Percentiles rank a stretch among this genome's conserved stretches.
phyloP scores from a whole-genome alignment of 179 eudicot genomes.

The Carnegiea gigantea region DNA sequence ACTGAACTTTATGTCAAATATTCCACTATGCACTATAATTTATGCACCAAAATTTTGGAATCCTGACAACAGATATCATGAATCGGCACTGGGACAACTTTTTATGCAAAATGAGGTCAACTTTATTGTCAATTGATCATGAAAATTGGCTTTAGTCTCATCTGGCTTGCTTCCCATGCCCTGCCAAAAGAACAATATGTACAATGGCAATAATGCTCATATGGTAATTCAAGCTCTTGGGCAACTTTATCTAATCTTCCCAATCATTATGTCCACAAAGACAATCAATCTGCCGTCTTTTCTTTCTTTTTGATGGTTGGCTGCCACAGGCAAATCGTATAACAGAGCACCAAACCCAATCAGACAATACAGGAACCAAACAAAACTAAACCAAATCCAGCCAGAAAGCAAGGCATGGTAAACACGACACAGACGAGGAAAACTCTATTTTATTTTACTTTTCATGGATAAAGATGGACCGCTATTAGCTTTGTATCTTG shows the following conservation, averaged over 20 bases:
- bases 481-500: no score
- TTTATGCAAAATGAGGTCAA: not conserved
- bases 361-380: no score
- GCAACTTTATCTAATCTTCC: not conserved
- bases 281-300: not conserved
- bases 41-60: constrained; percentile 3
- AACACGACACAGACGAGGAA: no score
- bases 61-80: not conserved
- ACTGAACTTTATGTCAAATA: not conserved
- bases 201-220: constrained; percentile 24
- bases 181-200: constrained; percentile 16
- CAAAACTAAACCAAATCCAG: no score
- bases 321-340: no score
- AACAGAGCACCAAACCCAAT: no score
- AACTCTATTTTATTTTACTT: no score
- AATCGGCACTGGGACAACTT: not conserved
- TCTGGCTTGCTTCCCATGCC: constrained; percentile 16
- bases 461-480: no score
- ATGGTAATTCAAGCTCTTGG: constrained; percentile 19
- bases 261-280: constrained; percentile 3
- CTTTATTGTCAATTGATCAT: constrained; percentile 1
- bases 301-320: no score
- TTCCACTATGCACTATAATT: not conserved
- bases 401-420: no score
- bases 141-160: constrained; percentile 16